Evolutionary conservation across 371 early-diverging fungal species (phyloP).

Genomic region (Synchytrium microbalum): DNA sequence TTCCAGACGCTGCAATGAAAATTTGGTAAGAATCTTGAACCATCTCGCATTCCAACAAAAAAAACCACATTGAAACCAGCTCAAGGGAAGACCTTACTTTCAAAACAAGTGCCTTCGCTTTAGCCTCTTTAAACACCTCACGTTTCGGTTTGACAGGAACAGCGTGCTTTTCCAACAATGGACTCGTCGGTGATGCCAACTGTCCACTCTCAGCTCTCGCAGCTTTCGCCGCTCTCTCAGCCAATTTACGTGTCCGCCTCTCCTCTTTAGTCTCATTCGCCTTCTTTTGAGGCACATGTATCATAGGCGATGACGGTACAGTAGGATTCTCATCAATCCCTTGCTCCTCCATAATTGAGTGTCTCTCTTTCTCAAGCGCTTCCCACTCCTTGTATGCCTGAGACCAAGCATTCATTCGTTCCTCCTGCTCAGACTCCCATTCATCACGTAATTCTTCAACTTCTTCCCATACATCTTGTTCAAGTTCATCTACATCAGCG

Average conservation of each 20-base stretch:
- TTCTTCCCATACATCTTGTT: slow-evolving; percentile 3
- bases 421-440: slow-evolving; percentile 14
- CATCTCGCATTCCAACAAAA: too few relatives aligned
- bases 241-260: background rate
- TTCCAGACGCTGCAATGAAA: slow-evolving; percentile 19
- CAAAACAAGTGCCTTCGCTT: background rate
- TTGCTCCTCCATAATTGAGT: background rate
- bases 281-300: background rate
- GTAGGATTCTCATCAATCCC: background rate
- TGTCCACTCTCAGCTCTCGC: background rate
- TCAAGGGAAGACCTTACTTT: background rate
- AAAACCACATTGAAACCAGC: too few relatives aligned
- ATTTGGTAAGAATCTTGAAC: too few relatives aligned
- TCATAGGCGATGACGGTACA: background rate
- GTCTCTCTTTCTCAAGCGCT: background rate
- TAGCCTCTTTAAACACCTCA: background rate
- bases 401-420: background rate
- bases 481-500: background rate
- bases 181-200: background rate
- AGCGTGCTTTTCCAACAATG: background rate
- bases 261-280: background rate
- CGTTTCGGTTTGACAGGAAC: background rate
- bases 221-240: background rate
- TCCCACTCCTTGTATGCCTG: background rate
- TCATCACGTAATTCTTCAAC: background rate